These are phyloP conservation scores for Pistacia vera DNA, from an alignment of 345 rosid genomes.

Conservation along the genomic window DNA sequence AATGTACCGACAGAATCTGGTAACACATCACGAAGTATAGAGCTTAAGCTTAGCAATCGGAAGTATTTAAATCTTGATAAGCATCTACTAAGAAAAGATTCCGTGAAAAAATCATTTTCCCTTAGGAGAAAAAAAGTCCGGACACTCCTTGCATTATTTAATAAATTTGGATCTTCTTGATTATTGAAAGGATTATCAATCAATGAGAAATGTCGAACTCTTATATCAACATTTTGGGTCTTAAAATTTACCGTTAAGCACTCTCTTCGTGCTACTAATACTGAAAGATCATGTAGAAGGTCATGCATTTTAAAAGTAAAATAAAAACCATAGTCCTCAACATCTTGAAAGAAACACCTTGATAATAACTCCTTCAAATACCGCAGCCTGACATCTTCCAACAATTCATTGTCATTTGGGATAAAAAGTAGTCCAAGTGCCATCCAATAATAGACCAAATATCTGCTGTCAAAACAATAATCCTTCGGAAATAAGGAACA, in stretches of 20 bases:
- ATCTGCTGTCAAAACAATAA: too few relatives aligned
- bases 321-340: background rate
- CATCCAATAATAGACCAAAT: background rate
- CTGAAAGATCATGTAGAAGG: too few relatives aligned
- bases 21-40: background rate
- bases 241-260: too few relatives aligned
- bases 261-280: too few relatives aligned
- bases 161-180: too few relatives aligned
- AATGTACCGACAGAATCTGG: slow-evolving; percentile 21
- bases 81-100: background rate
- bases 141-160: too few relatives aligned
- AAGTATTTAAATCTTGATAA: slow-evolving; percentile 1
- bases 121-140: too few relatives aligned
- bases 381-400: background rate
- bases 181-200: too few relatives aligned
- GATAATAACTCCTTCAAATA: background rate
- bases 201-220: too few relatives aligned
- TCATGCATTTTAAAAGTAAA: too few relatives aligned
- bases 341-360: background rate
- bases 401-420: background rate
- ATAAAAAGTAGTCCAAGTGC: too few relatives aligned
- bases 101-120: background rate
- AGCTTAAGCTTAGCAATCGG: slow-evolving; percentile 12
- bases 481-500: background rate
- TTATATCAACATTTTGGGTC: too few relatives aligned